These are phyloP conservation scores for Oryza rufipogon DNA, from an alignment of 176 grass and related monocot genomes.

Conservation along the genomic window DNA sequence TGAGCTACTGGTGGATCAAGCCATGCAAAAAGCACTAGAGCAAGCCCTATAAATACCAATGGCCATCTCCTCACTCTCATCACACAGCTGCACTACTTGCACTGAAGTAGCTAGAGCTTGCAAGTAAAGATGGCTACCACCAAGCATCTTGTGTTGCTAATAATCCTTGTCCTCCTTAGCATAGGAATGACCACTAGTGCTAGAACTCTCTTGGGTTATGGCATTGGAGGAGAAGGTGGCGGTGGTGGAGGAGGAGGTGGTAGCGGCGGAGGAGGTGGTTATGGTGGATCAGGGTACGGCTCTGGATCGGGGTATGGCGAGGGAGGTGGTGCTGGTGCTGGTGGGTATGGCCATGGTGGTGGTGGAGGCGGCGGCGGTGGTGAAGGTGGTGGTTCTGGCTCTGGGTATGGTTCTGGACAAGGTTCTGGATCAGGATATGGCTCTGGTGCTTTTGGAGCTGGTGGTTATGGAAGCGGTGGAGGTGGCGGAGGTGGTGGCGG, in stretches of 20 bases:
- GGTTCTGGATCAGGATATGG: constrained; percentile 10
- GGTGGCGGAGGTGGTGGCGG: not conserved
- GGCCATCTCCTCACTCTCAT: not conserved
- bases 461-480: constrained; percentile 33
- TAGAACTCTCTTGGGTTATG: not conserved
- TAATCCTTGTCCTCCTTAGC: not conserved
- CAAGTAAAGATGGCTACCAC: constrained; percentile 11
- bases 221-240: not conserved
- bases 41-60: not conserved
- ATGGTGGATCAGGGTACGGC: not conserved
- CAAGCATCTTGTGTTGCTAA: not conserved
- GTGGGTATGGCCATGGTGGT: constrained; percentile 18
- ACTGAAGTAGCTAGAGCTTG: not conserved
- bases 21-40: not conserved
- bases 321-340: not conserved
- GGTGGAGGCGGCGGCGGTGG: not conserved
- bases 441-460: not conserved
- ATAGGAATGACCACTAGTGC: not conserved
- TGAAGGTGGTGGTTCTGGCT: not conserved
- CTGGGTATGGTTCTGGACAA: constrained; percentile 4
- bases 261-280: not conserved
- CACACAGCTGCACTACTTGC: not conserved
- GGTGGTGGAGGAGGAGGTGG: not conserved
- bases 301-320: not conserved
- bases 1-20: not conserved